phyloP scores from a whole-genome alignment of 139 green algal species.

The Nannochloris sp. region DNA sequence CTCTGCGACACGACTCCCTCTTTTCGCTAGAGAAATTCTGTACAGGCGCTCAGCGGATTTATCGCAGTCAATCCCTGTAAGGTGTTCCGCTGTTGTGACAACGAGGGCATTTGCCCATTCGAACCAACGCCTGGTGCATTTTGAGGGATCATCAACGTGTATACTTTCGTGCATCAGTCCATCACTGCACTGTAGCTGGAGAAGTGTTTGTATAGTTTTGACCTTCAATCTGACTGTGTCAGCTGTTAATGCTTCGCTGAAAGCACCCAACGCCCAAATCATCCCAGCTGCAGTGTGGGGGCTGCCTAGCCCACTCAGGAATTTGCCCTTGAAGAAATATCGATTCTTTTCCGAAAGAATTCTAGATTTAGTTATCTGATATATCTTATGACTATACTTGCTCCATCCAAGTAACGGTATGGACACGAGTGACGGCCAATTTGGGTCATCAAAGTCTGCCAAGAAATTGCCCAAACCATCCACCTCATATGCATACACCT shows the following conservation, averaged over 20 bases:
- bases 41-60: background rate
- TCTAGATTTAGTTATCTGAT: conserved; percentile 17
- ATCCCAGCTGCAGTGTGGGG: conserved; percentile 36
- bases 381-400: conserved; percentile 26
- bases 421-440: conserved; percentile 50
- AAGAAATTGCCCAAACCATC: conserved; percentile 37
- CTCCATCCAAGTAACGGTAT: conserved; percentile 48
- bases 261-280: conserved; percentile 40
- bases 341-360: conserved; percentile 27
- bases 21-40: too few species aligned
- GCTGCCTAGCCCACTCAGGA: conserved; percentile 22
- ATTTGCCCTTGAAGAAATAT: conserved; percentile 33
- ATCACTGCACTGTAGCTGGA: conserved; percentile 35
- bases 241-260: conserved; percentile 8
- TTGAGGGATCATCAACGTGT: conserved; percentile 5
- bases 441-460: conserved; percentile 49
- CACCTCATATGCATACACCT: conserved; percentile 54
- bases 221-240: conserved; percentile 5
- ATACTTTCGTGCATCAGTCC: conserved; percentile 49
- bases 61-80: conserved; percentile 39
- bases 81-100: conserved; percentile 30
- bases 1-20: too few species aligned
- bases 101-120: conserved; percentile 46
- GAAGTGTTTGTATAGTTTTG: conserved; percentile 21
- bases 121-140: conserved; percentile 25